Percentiles rank a stretch among this genome's conserved stretches.
Conservation (phyloP, 1,284 basidiomycete species). For the Prillingera fragicola region DNA sequence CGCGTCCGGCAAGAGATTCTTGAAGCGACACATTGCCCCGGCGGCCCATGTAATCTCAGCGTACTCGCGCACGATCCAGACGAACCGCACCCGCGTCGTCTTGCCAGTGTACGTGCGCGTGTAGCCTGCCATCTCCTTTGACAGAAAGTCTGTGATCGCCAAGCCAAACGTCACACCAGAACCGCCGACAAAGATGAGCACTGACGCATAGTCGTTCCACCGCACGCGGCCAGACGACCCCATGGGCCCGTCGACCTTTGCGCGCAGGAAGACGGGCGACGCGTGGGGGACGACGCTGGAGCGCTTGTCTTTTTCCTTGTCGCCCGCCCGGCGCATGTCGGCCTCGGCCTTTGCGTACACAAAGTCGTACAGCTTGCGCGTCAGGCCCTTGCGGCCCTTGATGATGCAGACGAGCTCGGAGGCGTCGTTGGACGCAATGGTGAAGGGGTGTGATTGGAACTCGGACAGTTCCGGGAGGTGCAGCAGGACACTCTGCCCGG, state of each 20-base stretch:
- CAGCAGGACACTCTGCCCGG: constrained; percentile 62
- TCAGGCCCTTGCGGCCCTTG: constrained; percentile 71
- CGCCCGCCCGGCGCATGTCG: no score
- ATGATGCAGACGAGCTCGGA: constrained; percentile 64
- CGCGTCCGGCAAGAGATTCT: constrained; percentile 57
- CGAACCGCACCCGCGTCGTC: constrained; percentile 63
- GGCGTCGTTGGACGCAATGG: constrained; percentile 65
- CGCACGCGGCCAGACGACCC: constrained; percentile 62
- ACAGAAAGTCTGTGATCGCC: constrained; percentile 66
- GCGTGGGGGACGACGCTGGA: constrained; percentile 11
- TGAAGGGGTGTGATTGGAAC: constrained; percentile 74
- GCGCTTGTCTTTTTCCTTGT: constrained; percentile 2
- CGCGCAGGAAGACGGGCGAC: constrained; percentile 52
- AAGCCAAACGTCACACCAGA: constrained; percentile 74
- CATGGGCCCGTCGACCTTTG: constrained; percentile 70
- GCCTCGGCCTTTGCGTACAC: constrained; percentile 42
- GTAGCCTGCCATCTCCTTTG: constrained; percentile 61
- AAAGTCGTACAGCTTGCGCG: constrained; percentile 62
- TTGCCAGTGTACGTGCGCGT: constrained; percentile 46
- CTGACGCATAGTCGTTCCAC: constrained; percentile 63
- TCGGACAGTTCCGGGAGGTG: constrained; percentile 64
- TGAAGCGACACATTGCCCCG: constrained; percentile 61
- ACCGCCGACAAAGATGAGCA: constrained; percentile 69
- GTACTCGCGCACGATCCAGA: constrained; percentile 80
- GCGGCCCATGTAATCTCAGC: constrained; percentile 80